A percentile compares a stretch with the other conserved stretches of the same genome.
Conservation (phyloP, 345 rosid genomes). For the Brassica carinata region DNA sequence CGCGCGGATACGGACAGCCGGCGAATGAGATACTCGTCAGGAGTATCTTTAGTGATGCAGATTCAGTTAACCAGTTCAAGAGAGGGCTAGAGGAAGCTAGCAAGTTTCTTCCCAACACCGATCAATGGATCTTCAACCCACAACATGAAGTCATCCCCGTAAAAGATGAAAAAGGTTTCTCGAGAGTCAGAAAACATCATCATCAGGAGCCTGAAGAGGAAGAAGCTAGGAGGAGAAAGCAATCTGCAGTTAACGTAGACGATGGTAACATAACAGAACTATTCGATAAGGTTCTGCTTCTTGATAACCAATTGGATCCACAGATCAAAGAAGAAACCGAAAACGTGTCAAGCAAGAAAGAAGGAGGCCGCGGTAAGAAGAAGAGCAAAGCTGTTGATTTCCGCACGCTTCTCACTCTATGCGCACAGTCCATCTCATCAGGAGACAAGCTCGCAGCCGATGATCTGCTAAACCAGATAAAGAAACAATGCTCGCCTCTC, state of each 20-base stretch:
- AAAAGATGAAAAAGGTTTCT: slow-evolving; percentile 34
- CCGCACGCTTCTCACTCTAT: slow-evolving; percentile 61
- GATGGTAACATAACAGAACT: slow-evolving; percentile 58
- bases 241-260: slow-evolving; percentile 50
- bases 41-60: slow-evolving; percentile 56
- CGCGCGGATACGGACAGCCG: slow-evolving; percentile 38
- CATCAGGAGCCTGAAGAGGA: slow-evolving; percentile 62
- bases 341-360: slow-evolving; percentile 37
- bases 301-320: slow-evolving; percentile 25
- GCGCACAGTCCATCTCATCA: slow-evolving; percentile 75
- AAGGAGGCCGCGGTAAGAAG: slow-evolving; percentile 47
- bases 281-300: slow-evolving; percentile 73
- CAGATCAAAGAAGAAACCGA: neutral
- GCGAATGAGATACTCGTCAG: slow-evolving; percentile 50
- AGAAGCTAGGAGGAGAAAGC: slow-evolving; percentile 69
- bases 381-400: slow-evolving; percentile 69
- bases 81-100: slow-evolving; percentile 85
- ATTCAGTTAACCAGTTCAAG: slow-evolving; percentile 62
- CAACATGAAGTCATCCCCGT: slow-evolving; percentile 39
- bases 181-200: slow-evolving; percentile 54
- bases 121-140: slow-evolving; percentile 45
- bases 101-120: slow-evolving; percentile 69
- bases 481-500: slow-evolving; percentile 43
- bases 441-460: slow-evolving; percentile 63
- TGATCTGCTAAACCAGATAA: slow-evolving; percentile 75